Evolutionary conservation across 176 grass and related monocot species (phyloP).

Genomic region (Hyparrhenia diplandra): DNA sequence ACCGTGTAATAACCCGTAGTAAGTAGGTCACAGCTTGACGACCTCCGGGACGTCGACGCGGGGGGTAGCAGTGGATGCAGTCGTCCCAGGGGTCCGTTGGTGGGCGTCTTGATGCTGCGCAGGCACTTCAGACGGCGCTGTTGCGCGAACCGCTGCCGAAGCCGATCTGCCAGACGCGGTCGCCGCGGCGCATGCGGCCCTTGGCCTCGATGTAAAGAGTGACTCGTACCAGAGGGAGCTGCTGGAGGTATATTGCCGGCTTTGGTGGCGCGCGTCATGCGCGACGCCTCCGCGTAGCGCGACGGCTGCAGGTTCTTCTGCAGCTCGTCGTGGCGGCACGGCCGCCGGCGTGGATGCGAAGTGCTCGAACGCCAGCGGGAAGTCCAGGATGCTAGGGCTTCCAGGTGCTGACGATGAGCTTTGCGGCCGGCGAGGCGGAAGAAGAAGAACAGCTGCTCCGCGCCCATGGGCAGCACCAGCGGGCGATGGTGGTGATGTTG

Average conservation of each 20-base stretch:
- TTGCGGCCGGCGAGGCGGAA: constrained; percentile 73
- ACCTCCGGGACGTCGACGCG: constrained; percentile 70
- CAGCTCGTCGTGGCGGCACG: constrained; percentile 87
- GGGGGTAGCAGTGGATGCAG: constrained; percentile 69
- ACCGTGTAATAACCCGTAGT: background rate
- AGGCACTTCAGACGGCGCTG: constrained; percentile 96
- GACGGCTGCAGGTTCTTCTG: constrained; percentile 88
- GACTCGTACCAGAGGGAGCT: constrained; percentile 97
- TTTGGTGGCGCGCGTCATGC: constrained; percentile 88
- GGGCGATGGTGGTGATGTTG: constrained; percentile 91
- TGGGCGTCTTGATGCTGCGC: constrained; percentile 50
- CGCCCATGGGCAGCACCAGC: constrained; percentile 82
- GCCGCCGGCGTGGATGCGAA: constrained; percentile 85
- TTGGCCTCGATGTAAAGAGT: constrained; percentile 93
- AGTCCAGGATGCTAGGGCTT: constrained; percentile 91
- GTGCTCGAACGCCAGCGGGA: constrained; percentile 86
- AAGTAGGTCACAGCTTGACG: constrained; percentile 44
- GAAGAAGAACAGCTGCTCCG: constrained; percentile 94
- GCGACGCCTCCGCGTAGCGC: constrained; percentile 80
- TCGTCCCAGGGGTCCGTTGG: constrained; percentile 65
- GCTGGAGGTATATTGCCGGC: constrained; percentile 85
- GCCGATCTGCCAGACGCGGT: constrained; percentile 91
- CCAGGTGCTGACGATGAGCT: constrained; percentile 58
- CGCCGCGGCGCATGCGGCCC: constrained; percentile 70
- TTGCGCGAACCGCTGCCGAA: constrained; percentile 96